These are phyloP conservation scores for Ceratocystiopsis brevicomis DNA, from an alignment of 2,329 filamentous ascomycete species.

Conservation along the genomic window DNA sequence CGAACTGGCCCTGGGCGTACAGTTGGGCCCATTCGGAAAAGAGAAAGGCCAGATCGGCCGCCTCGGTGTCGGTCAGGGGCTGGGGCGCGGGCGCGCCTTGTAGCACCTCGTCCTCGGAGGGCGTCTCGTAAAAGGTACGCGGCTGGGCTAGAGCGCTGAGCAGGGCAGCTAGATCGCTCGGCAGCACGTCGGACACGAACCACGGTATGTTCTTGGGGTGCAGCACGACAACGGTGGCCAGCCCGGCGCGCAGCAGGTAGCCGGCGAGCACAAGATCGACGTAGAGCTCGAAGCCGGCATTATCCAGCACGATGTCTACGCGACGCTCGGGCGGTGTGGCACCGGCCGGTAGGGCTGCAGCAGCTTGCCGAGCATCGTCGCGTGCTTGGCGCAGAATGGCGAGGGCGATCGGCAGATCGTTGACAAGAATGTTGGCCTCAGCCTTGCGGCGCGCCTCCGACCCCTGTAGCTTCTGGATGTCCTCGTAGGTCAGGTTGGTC, in stretches of 20 bases:
- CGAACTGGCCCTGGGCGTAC: constrained; percentile 67
- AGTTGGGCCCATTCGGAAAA: constrained; percentile 66
- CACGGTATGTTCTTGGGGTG: constrained; percentile 92
- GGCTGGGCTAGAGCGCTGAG: constrained; percentile 64
- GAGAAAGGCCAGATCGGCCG: constrained; percentile 49
- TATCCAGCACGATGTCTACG: constrained; percentile 90
- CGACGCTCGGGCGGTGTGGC: constrained; percentile 34
- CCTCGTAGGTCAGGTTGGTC: constrained; percentile 78
- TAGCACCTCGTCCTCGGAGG: constrained; percentile 47
- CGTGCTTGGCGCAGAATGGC: constrained; percentile 10
- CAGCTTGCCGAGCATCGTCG: constrained; percentile 15
- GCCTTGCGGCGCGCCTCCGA: constrained; percentile 67
- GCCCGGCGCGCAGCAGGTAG: constrained; percentile 65
- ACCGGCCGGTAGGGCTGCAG: neutral
- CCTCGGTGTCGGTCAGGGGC: constrained; percentile 48
- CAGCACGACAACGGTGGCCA: constrained; percentile 73
- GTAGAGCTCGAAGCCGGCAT: constrained; percentile 91
- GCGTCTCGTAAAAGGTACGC: constrained; percentile 57
- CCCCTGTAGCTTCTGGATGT: constrained; percentile 92
- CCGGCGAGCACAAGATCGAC: constrained; percentile 86
- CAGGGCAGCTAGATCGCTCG: constrained; percentile 66
- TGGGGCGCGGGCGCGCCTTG: constrained; percentile 35
- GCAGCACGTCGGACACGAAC: constrained; percentile 93
- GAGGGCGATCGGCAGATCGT: constrained; percentile 43
- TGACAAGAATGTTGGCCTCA: constrained; percentile 81